These are phyloP conservation scores for Podaxis rugospora DNA, from an alignment of 768 basidiomycete genomes.

Conservation along the genomic window DNA sequence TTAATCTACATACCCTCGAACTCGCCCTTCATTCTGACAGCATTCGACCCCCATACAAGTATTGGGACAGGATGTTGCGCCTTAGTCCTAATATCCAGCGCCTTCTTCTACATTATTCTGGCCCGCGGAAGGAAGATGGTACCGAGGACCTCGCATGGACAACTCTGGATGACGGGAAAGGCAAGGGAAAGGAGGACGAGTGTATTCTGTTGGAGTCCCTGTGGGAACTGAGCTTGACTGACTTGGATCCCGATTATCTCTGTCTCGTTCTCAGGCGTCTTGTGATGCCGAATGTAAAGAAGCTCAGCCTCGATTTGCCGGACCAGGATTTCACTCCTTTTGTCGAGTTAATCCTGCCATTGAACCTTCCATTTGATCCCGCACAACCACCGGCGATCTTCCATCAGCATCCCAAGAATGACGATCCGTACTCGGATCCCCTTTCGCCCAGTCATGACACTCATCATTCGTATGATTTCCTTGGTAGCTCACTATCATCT, in stretches of 20 bases:
- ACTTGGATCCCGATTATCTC: conserved; percentile 54
- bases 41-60: conserved; percentile 50
- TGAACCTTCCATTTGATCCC: conserved; percentile 4
- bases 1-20: conserved; percentile 45
- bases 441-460: background rate
- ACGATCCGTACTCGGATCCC: background rate
- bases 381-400: conserved; percentile 2
- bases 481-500: background rate
- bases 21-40: conserved; percentile 57
- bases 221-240: conserved; percentile 43
- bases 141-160: conserved; percentile 33
- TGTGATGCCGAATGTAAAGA: conserved; percentile 37
- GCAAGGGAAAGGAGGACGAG: conserved; percentile 16
- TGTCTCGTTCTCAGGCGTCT: conserved; percentile 42
- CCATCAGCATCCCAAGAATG: background rate
- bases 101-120: conserved; percentile 55
- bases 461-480: background rate
- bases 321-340: conserved; percentile 51
- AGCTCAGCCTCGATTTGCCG: conserved; percentile 47
- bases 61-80: conserved; percentile 53
- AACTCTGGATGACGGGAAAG: conserved; percentile 18
- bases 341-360: conserved; percentile 31
- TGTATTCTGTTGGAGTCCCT: conserved; percentile 33
- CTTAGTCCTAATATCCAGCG: conserved; percentile 41
- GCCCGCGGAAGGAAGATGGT: conserved; percentile 35